Base-by-base conservation (phyloP, 305 asterid genomes). In the Solanum hybrid region DNA sequence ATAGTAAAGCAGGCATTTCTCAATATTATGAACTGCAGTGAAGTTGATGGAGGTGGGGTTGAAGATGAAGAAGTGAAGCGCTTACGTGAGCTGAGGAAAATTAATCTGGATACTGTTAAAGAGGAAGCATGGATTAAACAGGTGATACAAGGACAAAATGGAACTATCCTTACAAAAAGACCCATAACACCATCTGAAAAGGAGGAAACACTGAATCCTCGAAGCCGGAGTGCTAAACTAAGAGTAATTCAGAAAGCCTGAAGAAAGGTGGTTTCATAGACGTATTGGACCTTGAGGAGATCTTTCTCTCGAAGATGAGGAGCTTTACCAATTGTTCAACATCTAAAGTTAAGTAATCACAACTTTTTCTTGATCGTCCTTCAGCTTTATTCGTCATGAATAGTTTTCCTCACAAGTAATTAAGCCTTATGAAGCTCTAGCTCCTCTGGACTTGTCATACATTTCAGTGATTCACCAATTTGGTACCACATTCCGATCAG, bases 181-280 rank as follows among this genome's bases (percentile, higher is more conserved):
- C 99, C 98, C 4, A 92, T 97, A 71, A 95, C 99, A 14, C 99
- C 99, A 24, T 97, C 98, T 10, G 96, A 94, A 91, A 91, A 92
- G 2, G 99, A 97, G 93, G 99, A 97, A 93, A 91, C 90, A 87
- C 71, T 96, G 93, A 97, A 97, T 89, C 93, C 95, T 31, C 92
- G 98, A 75, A 93, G 99, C 86, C 93, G 99, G 79, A 97, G 99
- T 88, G 98, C 99, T 89, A 96, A 96, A 92, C 98, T 97, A 10
- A 92, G 99, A 92, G 99, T 97, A 24, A 95, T 97, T 89, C 95
- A 96, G 92, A 97, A 96, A 94, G 88, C 78, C 34, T 93, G 95
- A 94, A 82, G 89, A 36, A 85, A 78, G 78, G 32, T 73, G 42
- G 80, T 51, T 36, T 31, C 76, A 51, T 84, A 51, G 75, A 84